phyloP scores from a whole-genome alignment of 2,329 filamentous ascomycete genomes.

The Monilinia vaccinii-corymbosi region DNA sequence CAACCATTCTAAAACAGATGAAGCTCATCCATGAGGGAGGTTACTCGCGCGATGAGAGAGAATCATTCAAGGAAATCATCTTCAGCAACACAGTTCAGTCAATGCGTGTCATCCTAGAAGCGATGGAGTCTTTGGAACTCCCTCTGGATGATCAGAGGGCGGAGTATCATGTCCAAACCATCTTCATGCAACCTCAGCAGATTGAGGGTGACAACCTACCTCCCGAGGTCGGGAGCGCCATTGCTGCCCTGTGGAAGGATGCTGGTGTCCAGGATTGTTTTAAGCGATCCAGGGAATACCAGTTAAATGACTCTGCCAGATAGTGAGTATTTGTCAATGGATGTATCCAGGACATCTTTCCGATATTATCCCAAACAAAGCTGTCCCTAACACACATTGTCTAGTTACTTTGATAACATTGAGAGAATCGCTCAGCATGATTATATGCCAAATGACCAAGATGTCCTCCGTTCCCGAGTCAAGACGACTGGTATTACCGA shows the following conservation, averaged over 20 bases:
- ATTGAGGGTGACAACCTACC: conserved; percentile 77
- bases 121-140: conserved; percentile 80
- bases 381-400: conserved; percentile 8
- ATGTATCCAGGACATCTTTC: not conserved
- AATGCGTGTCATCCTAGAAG: conserved; percentile 83
- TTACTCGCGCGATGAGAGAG: conserved; percentile 92
- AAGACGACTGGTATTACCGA: conserved; percentile 95
- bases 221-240: conserved; percentile 66
- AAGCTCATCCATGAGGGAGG: conserved; percentile 99
- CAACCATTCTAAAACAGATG: conserved; percentile 93
- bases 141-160: conserved; percentile 57
- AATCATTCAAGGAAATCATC: conserved; percentile 91
- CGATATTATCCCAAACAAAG: not conserved
- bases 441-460: conserved; percentile 88
- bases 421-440: conserved; percentile 65
- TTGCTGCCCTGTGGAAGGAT: conserved; percentile 79
- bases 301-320: conserved; percentile 87
- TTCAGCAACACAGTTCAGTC: conserved; percentile 93
- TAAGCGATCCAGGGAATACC: conserved; percentile 81
- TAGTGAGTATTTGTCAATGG: conserved; percentile 54
- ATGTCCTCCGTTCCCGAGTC: conserved; percentile 83
- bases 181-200: conserved; percentile 41
- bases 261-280: conserved; percentile 75
- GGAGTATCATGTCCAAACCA: conserved; percentile 30
- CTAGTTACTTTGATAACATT: conserved; percentile 74